phyloP scores from a whole-genome alignment of 176 grass and related monocot species.

The Zea mays region Zm-B73-REFERENCE-NAM-5.0 NC_050096.1:225277501-225278000 shows the following conservation, averaged over 20 bases:
- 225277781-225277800: conserved; percentile 15
- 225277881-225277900: neutral
- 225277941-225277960: neutral
- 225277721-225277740: conserved; percentile 46
- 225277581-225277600: too few species aligned
- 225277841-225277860: neutral
- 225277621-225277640: too few species aligned
- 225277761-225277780: conserved; percentile 28
- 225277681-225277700: neutral
- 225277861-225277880: conserved; percentile 1
- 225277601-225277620: too few species aligned
- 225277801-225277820: conserved; percentile 23
- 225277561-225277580: too few species aligned
- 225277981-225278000: conserved; percentile 29
- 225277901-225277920: neutral
- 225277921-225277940: neutral
- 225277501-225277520: too few species aligned
- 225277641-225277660: too few species aligned
- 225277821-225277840: neutral
- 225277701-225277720: conserved; percentile 30
- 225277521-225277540: too few species aligned
- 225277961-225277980: neutral
- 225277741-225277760: conserved; percentile 54
- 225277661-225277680: too few species aligned
- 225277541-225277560: too few species aligned